A percentile compares a stretch with the other conserved stretches of the same genome.
phyloP scores from a whole-genome alignment of 257 asterid species.

The Mentha longifolia region DNA sequence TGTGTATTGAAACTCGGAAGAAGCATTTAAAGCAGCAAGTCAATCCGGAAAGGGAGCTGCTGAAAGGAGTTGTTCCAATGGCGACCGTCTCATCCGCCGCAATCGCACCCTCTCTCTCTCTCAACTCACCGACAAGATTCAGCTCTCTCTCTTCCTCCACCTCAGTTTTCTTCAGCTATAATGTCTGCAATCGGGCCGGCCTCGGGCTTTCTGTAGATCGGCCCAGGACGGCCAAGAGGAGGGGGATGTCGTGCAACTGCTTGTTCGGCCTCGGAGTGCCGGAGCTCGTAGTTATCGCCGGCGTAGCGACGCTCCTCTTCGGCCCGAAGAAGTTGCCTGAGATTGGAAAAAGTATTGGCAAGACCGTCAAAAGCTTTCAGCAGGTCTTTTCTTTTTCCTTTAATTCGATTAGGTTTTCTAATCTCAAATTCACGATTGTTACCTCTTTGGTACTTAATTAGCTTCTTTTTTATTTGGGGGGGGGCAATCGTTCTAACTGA shows the following conservation, averaged over 20 bases:
- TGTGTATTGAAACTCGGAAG: neutral
- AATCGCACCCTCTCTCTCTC: constrained; percentile 15
- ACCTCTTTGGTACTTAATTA: neutral
- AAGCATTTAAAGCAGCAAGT: constrained; percentile 3
- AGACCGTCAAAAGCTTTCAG: constrained; percentile 82
- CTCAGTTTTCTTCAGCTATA: constrained; percentile 57
- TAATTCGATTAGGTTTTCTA: neutral
- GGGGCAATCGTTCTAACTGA: neutral
- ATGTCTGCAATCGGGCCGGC: constrained; percentile 26
- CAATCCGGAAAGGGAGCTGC: constrained; percentile 11
- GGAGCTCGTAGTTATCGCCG: constrained; percentile 81
- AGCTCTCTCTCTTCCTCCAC: constrained; percentile 44
- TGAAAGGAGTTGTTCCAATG: constrained; percentile 27
- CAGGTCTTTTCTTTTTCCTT: constrained; percentile 46
- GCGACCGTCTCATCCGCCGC: constrained; percentile 34
- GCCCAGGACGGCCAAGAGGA: constrained; percentile 35
- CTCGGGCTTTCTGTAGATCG: constrained; percentile 32
- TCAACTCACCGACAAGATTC: constrained; percentile 15
- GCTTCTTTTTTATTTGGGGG: neutral
- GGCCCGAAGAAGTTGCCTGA: constrained; percentile 88
- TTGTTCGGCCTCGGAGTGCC: constrained; percentile 91
- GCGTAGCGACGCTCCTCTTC: constrained; percentile 72
- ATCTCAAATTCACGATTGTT: neutral
- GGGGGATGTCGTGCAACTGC: constrained; percentile 66
- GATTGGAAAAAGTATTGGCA: constrained; percentile 78